These are phyloP conservation scores for Neonectria magnoliae DNA, from an alignment of 2,329 filamentous ascomycete genomes.

Conservation along the genomic window DNA sequence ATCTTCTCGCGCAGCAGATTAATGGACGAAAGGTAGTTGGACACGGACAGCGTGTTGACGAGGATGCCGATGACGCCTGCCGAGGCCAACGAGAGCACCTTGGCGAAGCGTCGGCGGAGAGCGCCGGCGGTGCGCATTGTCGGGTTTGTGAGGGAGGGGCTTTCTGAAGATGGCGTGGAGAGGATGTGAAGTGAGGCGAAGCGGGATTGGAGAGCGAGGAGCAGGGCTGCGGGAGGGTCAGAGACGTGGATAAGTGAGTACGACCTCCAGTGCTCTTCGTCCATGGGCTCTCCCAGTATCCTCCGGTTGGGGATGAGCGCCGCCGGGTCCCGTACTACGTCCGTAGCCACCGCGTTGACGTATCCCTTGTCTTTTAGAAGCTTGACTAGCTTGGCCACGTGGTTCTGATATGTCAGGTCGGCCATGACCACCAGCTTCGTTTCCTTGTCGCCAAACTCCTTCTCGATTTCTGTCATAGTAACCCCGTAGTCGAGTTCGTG, in stretches of 20 bases:
- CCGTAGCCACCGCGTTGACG: conserved; percentile 72
- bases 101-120: conserved; percentile 87
- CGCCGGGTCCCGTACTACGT: conserved; percentile 79
- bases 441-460: conserved; percentile 72
- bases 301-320: conserved; percentile 87
- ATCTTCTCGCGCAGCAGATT: conserved; percentile 78
- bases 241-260: conserved; percentile 89
- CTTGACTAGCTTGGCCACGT: conserved; percentile 69
- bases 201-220: conserved; percentile 87
- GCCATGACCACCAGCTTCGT: conserved; percentile 83
- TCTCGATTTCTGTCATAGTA: conserved; percentile 68
- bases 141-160: conserved; percentile 58
- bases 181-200: conserved; percentile 83
- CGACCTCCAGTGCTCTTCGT: conserved; percentile 62
- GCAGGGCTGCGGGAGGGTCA: conserved; percentile 80
- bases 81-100: conserved; percentile 82
- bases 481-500: conserved; percentile 72
- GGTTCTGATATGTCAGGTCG: conserved; percentile 85
- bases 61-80: conserved; percentile 90
- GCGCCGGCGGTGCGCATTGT: conserved; percentile 60
- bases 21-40: conserved; percentile 87
- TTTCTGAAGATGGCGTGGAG: conserved; percentile 67
- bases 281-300: conserved; percentile 57
- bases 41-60: conserved; percentile 93
- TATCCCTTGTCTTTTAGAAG: conserved; percentile 74